Conservation (phyloP, 139 green algal species). For the Chlamydomonas schloesseri region DNA sequence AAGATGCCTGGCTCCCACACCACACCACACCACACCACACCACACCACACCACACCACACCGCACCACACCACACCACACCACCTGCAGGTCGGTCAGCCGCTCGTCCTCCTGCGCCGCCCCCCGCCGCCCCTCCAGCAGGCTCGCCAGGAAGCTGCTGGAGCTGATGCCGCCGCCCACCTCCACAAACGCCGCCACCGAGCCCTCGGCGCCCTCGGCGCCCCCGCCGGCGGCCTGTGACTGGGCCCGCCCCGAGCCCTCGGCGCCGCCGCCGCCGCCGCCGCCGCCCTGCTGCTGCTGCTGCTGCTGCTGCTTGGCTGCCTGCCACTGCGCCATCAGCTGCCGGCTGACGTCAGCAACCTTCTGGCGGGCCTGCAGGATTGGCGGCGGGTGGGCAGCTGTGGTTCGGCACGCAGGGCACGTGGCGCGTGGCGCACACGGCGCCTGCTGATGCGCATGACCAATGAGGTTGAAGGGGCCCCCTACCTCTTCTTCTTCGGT, state of each 20-base stretch:
- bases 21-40: too few relatives aligned
- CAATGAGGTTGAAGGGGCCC: too few relatives aligned
- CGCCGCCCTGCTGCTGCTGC: neutral
- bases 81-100: constrained; percentile 18
- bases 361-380: neutral
- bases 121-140: constrained; percentile 26
- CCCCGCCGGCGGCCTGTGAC: neutral
- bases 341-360: neutral
- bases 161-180: constrained; percentile 14
- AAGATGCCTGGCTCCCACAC: too few relatives aligned
- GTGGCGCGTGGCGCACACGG: too few relatives aligned
- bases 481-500: too few relatives aligned
- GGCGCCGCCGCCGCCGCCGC: neutral
- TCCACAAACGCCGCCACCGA: neutral
- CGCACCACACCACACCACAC: neutral
- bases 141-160: constrained; percentile 28
- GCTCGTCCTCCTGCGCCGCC: neutral
- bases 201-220: neutral
- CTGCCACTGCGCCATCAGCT: constrained; percentile 13
- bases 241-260: too few relatives aligned
- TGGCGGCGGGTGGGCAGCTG: too few relatives aligned
- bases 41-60: too few relatives aligned
- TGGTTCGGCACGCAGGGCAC: too few relatives aligned
- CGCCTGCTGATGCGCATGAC: too few relatives aligned
- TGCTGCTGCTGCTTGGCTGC: neutral